Evolutionary conservation across 768 basidiomycete genomes (phyloP), one percentile per base, ranked within the genome.

Genomic region (Filobasidium floriforme): DNA sequence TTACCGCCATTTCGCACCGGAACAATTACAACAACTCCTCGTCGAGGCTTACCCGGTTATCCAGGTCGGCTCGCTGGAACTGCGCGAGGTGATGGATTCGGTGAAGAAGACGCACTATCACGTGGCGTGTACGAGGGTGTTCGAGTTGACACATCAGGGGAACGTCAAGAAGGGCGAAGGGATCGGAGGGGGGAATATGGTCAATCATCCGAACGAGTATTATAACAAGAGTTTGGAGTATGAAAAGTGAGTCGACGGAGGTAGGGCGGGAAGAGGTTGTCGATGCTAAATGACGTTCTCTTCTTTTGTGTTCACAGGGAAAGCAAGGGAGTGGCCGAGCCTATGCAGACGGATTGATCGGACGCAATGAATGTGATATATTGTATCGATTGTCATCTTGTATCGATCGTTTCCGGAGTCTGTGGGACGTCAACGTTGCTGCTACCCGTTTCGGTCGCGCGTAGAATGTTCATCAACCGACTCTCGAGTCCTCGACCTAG

Each of bases 81-180:
- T 94, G 67, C 84, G 85, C 15, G 96, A 98, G 76, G 85, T 98
- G 66, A 84, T 90, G 82, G 82, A 82, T 59, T 85, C 83, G 2
- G 89, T 94, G 60, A 90, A 89, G 74, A 82, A 82, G 19, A 81
- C 83, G 2, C 92, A 94, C 76, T 94, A 87, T 77, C 94, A 99
- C 76, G 88, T 97, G 54, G 94, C 93, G 7, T 99, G 96, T 80
- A 98, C 96, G 10, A 84, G 93, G 26, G 91, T 98, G 24, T 99
- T 92, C 78, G 96, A 99, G 80, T 83, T 96, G 32, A 96, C 92
- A 28, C 94, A 98, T 77, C 86, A 70, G 32, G 70, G 68, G 60
- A 79, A 88, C 10, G 86, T 94, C 60, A 87, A 85, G 80, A 93
- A 89, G 76, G 92, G 92, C 1, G 90, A 96, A 15, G 96, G 94